Evolutionary conservation across 768 basidiomycete species (phyloP).

Genomic region (Lentinula sp.): DNA sequence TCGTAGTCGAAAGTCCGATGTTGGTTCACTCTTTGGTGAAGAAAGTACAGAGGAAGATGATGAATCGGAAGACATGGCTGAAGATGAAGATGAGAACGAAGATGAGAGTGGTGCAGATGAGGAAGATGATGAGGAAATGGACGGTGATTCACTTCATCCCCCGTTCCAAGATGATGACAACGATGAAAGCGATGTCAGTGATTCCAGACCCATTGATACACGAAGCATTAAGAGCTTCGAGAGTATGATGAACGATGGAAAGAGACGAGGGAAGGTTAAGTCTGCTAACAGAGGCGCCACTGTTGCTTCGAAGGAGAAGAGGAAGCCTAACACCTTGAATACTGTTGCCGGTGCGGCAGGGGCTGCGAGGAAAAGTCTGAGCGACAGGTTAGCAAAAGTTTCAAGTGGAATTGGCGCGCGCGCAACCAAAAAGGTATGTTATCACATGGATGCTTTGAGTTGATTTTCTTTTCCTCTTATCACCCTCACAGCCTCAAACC

Average conservation of each 20-base stretch:
- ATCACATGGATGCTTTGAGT: background rate
- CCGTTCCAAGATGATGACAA: conserved; percentile 37
- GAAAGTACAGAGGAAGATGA: conserved; percentile 14
- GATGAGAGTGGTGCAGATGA: conserved; percentile 29
- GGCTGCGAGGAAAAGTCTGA: conserved; percentile 57
- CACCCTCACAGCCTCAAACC: background rate
- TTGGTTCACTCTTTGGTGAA: conserved; percentile 1
- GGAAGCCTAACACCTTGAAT: background rate
- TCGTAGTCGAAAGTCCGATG: background rate
- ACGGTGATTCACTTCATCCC: conserved; percentile 18
- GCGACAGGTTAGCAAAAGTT: conserved; percentile 78
- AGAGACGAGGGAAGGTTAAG: conserved; percentile 14
- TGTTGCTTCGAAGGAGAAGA: conserved; percentile 14
- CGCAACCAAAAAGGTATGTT: conserved; percentile 20
- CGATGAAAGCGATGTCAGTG: conserved; percentile 18
- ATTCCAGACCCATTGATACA: conserved; percentile 40
- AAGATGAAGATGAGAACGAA: conserved; percentile 26
- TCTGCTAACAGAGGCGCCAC: background rate
- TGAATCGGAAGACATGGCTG: conserved; percentile 41
- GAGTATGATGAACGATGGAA: conserved; percentile 65
- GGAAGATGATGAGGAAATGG: conserved; percentile 25
- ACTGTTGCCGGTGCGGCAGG: conserved; percentile 7
- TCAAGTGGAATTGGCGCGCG: conserved; percentile 45
- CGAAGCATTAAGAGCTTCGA: conserved; percentile 83
- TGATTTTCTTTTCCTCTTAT: conserved; percentile 12